Percentiles rank a stretch among this genome's conserved stretches.
These are phyloP conservation scores for Cryptosporidium canis DNA, from an alignment of 169 alveolate species.

Conservation along the genomic window DNA sequence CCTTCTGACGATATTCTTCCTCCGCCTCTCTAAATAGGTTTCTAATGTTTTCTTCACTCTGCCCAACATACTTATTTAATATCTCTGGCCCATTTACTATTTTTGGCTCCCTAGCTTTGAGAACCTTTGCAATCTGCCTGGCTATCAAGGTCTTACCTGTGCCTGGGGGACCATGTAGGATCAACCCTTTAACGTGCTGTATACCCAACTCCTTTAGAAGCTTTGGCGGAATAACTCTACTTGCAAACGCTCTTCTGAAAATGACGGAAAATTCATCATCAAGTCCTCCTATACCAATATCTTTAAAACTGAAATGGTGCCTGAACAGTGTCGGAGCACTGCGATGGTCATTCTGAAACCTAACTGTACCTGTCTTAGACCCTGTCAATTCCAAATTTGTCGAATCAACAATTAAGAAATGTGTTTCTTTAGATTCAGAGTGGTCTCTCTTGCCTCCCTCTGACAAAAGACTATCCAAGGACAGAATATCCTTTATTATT, in stretches of 20 bases:
- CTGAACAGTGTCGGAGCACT: conserved; percentile 79
- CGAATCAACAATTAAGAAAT: conserved; percentile 72
- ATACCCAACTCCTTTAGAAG: conserved; percentile 96
- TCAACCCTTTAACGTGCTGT: conserved; percentile 96
- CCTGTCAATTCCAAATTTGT: conserved; percentile 75
- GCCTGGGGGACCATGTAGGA: conserved; percentile 99
- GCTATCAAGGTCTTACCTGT: conserved; percentile 99
- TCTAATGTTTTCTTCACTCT: conserved; percentile 98
- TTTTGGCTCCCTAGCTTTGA: conserved; percentile 95
- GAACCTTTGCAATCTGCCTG: conserved; percentile 95
- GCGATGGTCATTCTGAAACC: conserved; percentile 74
- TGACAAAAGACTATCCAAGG: conserved; percentile 28
- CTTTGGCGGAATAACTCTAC: conserved; percentile 97
- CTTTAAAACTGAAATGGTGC: conserved; percentile 90
- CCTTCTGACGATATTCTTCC: conserved; percentile 90
- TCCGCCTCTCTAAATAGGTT: conserved; percentile 97
- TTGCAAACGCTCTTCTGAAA: conserved; percentile 99
- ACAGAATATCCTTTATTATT: conserved; percentile 73
- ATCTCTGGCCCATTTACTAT: conserved; percentile 91
- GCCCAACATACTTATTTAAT: conserved; percentile 97
- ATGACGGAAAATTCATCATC: conserved; percentile 95
- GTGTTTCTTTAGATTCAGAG: conserved; percentile 67
- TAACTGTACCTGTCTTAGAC: conserved; percentile 43
- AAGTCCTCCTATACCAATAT: conserved; percentile 92
- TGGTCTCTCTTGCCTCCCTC: not conserved